phyloP scores from a whole-genome alignment of 345 rosid species.

The Citrus sinensis region DNA sequence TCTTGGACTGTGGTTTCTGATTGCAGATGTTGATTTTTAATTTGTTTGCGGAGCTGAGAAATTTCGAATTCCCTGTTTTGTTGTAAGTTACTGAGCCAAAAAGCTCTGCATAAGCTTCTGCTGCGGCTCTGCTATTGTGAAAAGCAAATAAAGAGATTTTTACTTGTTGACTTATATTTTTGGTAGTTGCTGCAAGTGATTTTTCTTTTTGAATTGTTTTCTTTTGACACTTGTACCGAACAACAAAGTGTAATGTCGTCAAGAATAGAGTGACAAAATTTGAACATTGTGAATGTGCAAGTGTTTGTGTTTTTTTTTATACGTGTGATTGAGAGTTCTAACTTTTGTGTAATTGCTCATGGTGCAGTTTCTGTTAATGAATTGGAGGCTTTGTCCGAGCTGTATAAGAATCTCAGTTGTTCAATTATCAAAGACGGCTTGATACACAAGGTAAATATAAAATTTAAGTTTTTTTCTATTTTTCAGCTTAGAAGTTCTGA shows the following conservation, averaged over 20 bases:
- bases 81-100: too few species aligned
- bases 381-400: conserved; percentile 68
- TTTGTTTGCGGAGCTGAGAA: background rate
- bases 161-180: background rate
- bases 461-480: background rate
- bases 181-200: too few species aligned
- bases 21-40: background rate
- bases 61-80: background rate
- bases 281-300: background rate
- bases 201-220: background rate
- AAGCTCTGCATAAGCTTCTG: background rate
- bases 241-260: background rate
- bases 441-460: conserved; percentile 63
- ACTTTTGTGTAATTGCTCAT: background rate
- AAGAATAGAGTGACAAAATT: background rate
- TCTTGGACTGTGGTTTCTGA: background rate
- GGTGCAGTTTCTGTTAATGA: conserved; percentile 65
- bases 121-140: background rate
- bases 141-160: background rate
- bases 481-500: background rate
- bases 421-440: conserved; percentile 66
- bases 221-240: background rate
- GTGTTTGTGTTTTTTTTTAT: background rate
- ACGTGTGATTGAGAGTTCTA: background rate
- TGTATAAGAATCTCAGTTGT: conserved; percentile 64